Base-by-base conservation (phyloP, 352 stramenopile genomes). In the Pythium scleroteichum region DNA sequence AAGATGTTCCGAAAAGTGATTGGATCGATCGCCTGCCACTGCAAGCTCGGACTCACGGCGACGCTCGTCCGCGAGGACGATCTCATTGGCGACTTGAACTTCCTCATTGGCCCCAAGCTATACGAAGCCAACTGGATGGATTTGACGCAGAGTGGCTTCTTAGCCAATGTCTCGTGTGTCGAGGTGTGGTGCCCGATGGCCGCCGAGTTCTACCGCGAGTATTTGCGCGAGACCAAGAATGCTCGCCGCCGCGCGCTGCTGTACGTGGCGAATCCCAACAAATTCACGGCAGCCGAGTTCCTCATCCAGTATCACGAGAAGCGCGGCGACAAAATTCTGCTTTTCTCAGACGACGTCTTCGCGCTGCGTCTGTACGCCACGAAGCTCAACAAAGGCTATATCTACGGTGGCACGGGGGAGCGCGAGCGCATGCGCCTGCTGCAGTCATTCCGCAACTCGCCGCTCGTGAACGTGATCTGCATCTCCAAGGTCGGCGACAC, bases 141-240 rank as follows among this genome's bases (percentile, higher is more conserved):
- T 78, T 76, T 99, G 10, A 99, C 97, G 26, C 89, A 97, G 48
- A 94, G 93, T 44, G 96, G 97, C 3, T 99, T 98, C 71, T 66
- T 99, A 40, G 96, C 97, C 23, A 99, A 99, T 68, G 97, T 99
- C 8, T 94, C 94, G 59, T 99, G 97, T 62, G 91, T 99, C 3
- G 98, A 99, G 76, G 92, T 99, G 13, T 99, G 98, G 97, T 99
- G 97, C 64, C 95, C 96, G 39, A 99, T 99, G 97, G 95, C 96
- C 13, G 90, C 89, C 20, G 92, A 97, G 27, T 99, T 99, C 66
- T 99, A 99, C 80, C 90, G 81, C 24, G 84, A 94, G 64, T 94
- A 94, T 57, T 49, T 94, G 55, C 90, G 85, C 16, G 92, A 96
- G 51, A 82, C 75, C 22, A 91, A 89, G 54, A 97, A 92, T 50